Base-by-base conservation (phyloP, 1,284 basidiomycete genomes). In the Papiliotrema nemorosa region DNA sequence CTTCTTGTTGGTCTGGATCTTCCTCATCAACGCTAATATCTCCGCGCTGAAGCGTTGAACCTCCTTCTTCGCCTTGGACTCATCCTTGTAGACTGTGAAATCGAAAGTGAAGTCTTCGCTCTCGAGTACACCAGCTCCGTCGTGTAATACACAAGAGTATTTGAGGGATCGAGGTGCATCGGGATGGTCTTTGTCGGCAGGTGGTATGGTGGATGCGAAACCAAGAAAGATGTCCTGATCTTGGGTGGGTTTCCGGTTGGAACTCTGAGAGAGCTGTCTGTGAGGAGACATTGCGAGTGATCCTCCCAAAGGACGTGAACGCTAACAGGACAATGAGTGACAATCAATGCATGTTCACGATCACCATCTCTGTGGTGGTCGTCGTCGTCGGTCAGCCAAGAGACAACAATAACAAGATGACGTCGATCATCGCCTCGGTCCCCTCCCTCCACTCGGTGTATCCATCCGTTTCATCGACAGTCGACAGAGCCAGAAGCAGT, bases 191-290 rank as follows among this genome's bases (percentile, higher is more conserved):
- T 25, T 14, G 13, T 43, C 44, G 36, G 42, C n/a, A 3, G 41
- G 36, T 41, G 43, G 5, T 38, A 7, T 2, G 57, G 44, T n/a
- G 52, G 47, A 20, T 64, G 49, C 10, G 48, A 69, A 42, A 20
- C 67, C 67, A n/a, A 69, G 41, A 52, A 69, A 69, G 45, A 62
- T 55, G 48, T 69, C 67, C 44, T 63, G 58, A 36, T 63, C 57
- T 36, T 44, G 27, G n/a, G 57, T 49, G 1, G 63, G 63, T 13
- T 57, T 45, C 14, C 66, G 54, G n/a, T 54, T 49, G 5, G 62
- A 63, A 14, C 26, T 13, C n/a, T 53, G 22, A 3, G 63, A 61
- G 20, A 69, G 44, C 27, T 56, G 50, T 24, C 66, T 50, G 27
- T 66, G 62, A 4, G 62, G 64, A n/a, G n/a, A n/a, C n/a, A n/a